phyloP scores from a whole-genome alignment of 163 green algal species.

The Dunaliella salina region DNA sequence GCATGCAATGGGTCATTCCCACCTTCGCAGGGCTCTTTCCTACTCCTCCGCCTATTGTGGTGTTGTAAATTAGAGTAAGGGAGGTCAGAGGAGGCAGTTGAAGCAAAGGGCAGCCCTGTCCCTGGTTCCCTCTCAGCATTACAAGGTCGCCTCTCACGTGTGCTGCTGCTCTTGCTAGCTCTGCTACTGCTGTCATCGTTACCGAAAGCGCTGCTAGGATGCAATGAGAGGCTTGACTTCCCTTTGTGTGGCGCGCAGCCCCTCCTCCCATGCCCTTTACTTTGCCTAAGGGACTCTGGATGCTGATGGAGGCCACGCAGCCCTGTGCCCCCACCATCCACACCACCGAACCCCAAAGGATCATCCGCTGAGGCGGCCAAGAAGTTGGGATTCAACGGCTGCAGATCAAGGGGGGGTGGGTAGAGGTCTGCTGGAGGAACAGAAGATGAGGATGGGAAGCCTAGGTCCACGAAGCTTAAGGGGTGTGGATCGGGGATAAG shows the following conservation, averaged over 20 bases:
- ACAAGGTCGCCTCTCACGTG: no score
- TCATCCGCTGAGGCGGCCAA: not conserved
- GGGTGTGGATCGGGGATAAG: not conserved
- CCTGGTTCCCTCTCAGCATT: no score
- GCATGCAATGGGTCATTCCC: no score
- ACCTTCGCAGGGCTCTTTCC: not conserved
- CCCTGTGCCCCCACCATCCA: not conserved
- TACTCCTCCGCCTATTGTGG: not conserved
- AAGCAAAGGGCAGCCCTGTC: no score
- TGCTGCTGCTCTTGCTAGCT: no score
- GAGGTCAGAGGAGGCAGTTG: not conserved
- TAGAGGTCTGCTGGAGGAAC: not conserved
- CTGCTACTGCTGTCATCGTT: no score
- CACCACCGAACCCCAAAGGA: not conserved
- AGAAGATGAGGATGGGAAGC: not conserved
- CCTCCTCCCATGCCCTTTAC: not conserved
- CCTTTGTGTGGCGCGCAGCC: no score
- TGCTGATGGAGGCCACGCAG: not conserved
- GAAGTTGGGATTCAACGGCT: no score
- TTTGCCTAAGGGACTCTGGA: not conserved
- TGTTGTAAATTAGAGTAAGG: not conserved
- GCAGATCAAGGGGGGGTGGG: no score
- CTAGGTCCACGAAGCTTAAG: not conserved
- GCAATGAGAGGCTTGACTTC: no score
- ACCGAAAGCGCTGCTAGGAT: no score